Evolutionary conservation across 257 asterid species (phyloP), one percentile per base, ranked within the genome.

Genomic region (Plantago ovata): DNA sequence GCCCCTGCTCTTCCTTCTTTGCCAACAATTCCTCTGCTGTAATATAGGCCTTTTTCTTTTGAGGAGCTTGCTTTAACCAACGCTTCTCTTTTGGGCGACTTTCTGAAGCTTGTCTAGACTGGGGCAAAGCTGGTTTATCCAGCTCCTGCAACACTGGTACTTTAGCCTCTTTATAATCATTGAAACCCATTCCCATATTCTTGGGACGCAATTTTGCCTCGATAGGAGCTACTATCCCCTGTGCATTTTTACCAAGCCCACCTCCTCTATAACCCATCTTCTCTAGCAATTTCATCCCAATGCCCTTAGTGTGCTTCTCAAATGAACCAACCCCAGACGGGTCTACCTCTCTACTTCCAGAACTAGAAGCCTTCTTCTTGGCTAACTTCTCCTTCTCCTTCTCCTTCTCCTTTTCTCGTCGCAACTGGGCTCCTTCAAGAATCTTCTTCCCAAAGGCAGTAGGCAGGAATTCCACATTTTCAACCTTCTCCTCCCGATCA

Each of bases 201-300:
- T 92, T 85, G 7, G 98, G 98, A 22, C 93, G 89, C 62, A 85
- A 38, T 79, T 79, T 85, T 4, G 82, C 87, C 74, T 85, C 95
- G 22, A 87, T 69, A 3, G 96, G 98, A 66, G 90, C 88, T 22
- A 77, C 22, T 50, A 85, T 88, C 20, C 98, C 98, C 80, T 87
- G 98, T 53, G 68, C 58, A 56, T 88, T 80, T 75, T 78, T 92
- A 57, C 98, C 98, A 66, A 92, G 90, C 28, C 96, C 96, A 20
- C 96, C 98, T 67, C 96, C 98, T 71, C 62, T 80, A 60, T 87
- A 87, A 15, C 98, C 98, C 96, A 87, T 92, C 81, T 78, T 85
- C 75, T 72, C 90, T 41, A 92, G 82, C 79, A 92, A 65, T 71
- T 71, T 85, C 86, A 52, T 4, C 55, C 96, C 96, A 64, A 85